Conservation (phyloP, 1,284 basidiomycete genomes). For the Heimioporus retisporus region DNA sequence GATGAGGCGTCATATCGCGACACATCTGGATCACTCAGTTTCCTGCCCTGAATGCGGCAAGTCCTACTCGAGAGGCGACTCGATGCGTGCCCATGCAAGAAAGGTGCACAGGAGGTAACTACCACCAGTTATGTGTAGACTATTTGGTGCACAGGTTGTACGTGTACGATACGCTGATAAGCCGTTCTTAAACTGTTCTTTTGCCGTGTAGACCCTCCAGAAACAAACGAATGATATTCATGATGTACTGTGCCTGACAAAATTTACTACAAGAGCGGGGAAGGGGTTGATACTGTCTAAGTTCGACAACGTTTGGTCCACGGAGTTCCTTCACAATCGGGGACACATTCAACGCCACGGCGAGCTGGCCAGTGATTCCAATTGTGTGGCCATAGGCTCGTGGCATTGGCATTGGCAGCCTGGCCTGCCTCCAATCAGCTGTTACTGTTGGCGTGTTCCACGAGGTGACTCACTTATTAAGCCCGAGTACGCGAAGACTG, state of each 20-base stretch:
- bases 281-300: neutral
- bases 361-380: neutral
- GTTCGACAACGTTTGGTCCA: too few species aligned
- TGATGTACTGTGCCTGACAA: too few species aligned
- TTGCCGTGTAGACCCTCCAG: neutral
- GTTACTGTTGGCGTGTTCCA: too few species aligned
- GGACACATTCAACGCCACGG: neutral
- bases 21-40: neutral
- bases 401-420: neutral
- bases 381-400: too few species aligned
- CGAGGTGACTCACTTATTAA: neutral
- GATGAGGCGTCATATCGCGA: constrained; percentile 14
- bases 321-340: neutral
- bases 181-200: too few species aligned
- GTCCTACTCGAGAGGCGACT: constrained; percentile 18
- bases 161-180: neutral
- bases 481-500: too few species aligned
- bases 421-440: too few species aligned
- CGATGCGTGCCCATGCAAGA: constrained; percentile 10
- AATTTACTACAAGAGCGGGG: too few species aligned
- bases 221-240: too few species aligned
- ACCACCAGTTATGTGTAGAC: neutral
- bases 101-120: constrained; percentile 5
- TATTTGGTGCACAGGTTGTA: neutral
- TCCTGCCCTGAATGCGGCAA: constrained; percentile 19